Evolutionary conservation across 1,284 basidiomycete species (phyloP).

Genomic region (Leccinum fuscescens): DNA sequence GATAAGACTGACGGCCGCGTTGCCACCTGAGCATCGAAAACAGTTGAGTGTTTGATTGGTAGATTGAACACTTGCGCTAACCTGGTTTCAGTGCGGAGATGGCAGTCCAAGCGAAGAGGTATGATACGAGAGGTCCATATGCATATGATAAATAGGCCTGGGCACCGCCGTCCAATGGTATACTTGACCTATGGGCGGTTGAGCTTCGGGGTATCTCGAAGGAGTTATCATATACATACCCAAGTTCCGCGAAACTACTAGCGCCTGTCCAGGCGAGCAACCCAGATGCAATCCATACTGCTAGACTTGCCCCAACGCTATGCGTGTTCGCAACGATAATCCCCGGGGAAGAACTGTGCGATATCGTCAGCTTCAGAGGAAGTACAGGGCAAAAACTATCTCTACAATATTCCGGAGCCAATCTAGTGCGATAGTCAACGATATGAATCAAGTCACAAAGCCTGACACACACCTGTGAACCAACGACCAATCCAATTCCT

Average conservation of each 20-base stretch:
- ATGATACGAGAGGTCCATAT: conserved; percentile 84
- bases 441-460: not conserved
- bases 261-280: conserved; percentile 91
- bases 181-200: conserved; percentile 36
- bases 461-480: conserved; percentile 57
- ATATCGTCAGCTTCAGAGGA: conserved; percentile 1
- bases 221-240: conserved; percentile 45
- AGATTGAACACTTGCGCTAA: conserved; percentile 19
- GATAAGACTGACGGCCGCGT: conserved; percentile 70
- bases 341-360: conserved; percentile 77
- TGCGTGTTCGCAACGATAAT: conserved; percentile 86
- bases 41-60: not conserved
- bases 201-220: not conserved
- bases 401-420: conserved; percentile 90
- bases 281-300: conserved; percentile 80
- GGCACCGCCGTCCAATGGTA: conserved; percentile 86
- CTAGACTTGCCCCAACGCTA: conserved; percentile 80
- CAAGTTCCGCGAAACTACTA: conserved; percentile 87
- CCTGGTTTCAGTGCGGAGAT: conserved; percentile 88
- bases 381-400: not conserved
- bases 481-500: conserved; percentile 85
- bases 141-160: conserved; percentile 91
- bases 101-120: conserved; percentile 86
- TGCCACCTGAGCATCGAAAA: conserved; percentile 45
- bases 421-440: conserved; percentile 46